These are phyloP conservation scores for Dianthus caryophyllus DNA, from an alignment of 148 eudicot genomes.

Conservation along the genomic window DNA sequence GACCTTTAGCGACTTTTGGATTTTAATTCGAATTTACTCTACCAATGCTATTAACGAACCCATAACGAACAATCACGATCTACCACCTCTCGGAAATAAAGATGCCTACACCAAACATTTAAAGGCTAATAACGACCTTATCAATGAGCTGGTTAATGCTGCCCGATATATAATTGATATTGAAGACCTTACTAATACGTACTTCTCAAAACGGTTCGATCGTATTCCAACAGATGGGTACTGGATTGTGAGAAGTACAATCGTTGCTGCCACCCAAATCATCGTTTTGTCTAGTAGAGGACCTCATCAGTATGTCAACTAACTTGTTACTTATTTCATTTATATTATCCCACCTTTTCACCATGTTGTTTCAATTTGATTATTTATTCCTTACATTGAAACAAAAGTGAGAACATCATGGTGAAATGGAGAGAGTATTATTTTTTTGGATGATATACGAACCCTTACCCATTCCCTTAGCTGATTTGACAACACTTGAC, in stretches of 20 bases:
- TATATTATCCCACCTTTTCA: no score
- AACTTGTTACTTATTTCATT: no score
- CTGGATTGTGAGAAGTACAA: slow-evolving; percentile 38
- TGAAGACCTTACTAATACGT: slow-evolving; percentile 28
- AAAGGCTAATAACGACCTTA: slow-evolving; percentile 34
- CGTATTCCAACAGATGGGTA: slow-evolving; percentile 39
- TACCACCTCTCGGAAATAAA: slow-evolving; percentile 31
- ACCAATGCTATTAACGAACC: slow-evolving; percentile 44
- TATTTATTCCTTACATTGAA: no score
- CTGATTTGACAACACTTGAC: no score
- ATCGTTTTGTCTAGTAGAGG: slow-evolving; percentile 33
- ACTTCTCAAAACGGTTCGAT: slow-evolving; percentile 20
- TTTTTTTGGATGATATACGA: no score
- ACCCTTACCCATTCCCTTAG: no score
- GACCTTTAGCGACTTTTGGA: slow-evolving; percentile 50
- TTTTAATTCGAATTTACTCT: slow-evolving; percentile 40
- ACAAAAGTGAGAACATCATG: no score
- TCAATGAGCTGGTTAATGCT: slow-evolving; percentile 31
- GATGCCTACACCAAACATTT: slow-evolving; percentile 30
- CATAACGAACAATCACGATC: slow-evolving; percentile 37
- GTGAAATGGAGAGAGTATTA: no score
- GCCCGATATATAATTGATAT: slow-evolving; percentile 28
- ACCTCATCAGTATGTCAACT: slow-evolving; percentile 6
- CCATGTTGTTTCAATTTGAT: no score
- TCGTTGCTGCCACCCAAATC: slow-evolving; percentile 43